phyloP scores from a whole-genome alignment of 352 stramenopile genomes.

The Saprolegnia parasitica region DNA sequence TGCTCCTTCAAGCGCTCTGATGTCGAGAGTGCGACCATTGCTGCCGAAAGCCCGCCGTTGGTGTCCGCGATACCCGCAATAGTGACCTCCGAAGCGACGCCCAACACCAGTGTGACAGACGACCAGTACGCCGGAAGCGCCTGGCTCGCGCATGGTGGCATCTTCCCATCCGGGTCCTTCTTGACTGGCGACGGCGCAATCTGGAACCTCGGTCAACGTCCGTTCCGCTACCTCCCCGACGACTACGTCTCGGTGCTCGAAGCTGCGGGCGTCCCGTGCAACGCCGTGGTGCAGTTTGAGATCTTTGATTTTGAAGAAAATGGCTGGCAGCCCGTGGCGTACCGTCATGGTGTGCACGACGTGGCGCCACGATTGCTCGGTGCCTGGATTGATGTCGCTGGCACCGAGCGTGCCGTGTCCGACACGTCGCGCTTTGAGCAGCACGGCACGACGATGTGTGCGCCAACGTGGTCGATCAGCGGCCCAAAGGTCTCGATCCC shows the following conservation, averaged over 20 bases:
- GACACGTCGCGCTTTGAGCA: conserved; percentile 35
- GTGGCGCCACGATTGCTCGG: conserved; percentile 43
- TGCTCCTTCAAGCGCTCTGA: neutral
- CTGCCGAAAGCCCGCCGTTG: neutral
- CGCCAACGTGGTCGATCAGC: neutral
- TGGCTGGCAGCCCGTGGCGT: conserved; percentile 49
- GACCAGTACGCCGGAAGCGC: neutral
- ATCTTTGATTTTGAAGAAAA: conserved; percentile 50
- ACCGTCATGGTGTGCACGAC: conserved; percentile 60
- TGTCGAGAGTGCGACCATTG: neutral
- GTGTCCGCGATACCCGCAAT: neutral
- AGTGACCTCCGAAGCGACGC: neutral
- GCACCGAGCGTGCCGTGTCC: conserved; percentile 35
- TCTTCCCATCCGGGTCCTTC: conserved; percentile 23
- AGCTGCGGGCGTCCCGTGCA: conserved; percentile 15
- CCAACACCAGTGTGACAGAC: neutral
- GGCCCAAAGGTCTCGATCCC: neutral
- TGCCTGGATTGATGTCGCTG: conserved; percentile 57
- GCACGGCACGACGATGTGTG: neutral
- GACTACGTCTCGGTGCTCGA: conserved; percentile 15
- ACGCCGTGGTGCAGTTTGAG: conserved; percentile 46
- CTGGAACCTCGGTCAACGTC: conserved; percentile 66
- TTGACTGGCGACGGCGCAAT: conserved; percentile 40
- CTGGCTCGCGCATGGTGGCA: conserved; percentile 19
- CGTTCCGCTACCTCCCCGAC: conserved; percentile 33